Base-by-base conservation (phyloP, 352 stramenopile genomes). In the Pythium grandisporangium region DNA sequence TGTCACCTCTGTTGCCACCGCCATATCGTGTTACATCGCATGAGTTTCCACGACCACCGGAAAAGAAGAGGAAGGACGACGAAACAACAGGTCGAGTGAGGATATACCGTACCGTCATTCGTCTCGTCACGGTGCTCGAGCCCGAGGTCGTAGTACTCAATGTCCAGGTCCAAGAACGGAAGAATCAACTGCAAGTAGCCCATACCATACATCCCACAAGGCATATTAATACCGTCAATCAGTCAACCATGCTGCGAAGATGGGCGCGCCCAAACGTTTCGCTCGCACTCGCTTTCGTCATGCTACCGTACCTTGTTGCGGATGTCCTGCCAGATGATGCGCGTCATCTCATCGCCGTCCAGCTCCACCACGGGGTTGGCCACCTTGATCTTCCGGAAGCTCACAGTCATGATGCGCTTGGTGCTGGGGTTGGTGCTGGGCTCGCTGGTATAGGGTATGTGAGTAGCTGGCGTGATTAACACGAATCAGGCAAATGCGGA, bases 271-370 rank as follows among this genome's bases (percentile, higher is more conserved):
- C n/a, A n/a, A n/a, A n/a, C n/a, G n/a, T n/a, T n/a, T n/a, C n/a
- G n/a, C n/a, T n/a, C n/a, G n/a, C n/a, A n/a, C n/a, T n/a, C n/a
- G n/a, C n/a, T n/a, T n/a, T n/a, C n/a, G n/a, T n/a, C n/a, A n/a
- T n/a, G n/a, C n/a, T n/a, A n/a, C n/a, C 37, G n/a, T 27, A 68
- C 58, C 54, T 77, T 82, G 36, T 82, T 54, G 17, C 58, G 56
- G 36, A 87, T 77, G 32, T 78, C 49, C 51, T 76, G 58, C 68
- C 66, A 83, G 46, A 83, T 84, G 39, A 84, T 64, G 49, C 78
- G 73, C 27, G 76, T 92, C 78, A 94, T 94, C 53, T 93, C 82
- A 45, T 95, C 82, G 16, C 79, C 77, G 42, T 92, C 77, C 27
- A 93, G 68, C 43, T 93, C 79, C n/a, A 93, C 77, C 29, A 93